Evolutionary conservation across 768 basidiomycete species (phyloP).

Genomic region (Gymnopilus dilepis): DNA sequence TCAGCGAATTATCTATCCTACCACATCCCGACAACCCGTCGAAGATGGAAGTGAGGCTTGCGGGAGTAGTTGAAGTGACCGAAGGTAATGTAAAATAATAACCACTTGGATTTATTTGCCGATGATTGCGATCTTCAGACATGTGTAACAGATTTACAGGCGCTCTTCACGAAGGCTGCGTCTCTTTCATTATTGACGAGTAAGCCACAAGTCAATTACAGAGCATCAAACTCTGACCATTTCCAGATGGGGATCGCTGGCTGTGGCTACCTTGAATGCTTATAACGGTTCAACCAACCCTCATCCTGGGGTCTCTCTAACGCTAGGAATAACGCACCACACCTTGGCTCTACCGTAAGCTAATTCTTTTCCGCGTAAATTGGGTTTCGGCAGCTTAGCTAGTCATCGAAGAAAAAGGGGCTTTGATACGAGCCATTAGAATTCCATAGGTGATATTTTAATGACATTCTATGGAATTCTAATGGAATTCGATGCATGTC

Average conservation of each 20-base stretch:
- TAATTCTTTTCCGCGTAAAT: no score
- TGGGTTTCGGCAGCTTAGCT: no score
- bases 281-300: slow-evolving; percentile 33
- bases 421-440: no score
- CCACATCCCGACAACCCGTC: slow-evolving; percentile 40
- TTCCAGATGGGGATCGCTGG: slow-evolving; percentile 46
- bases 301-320: slow-evolving; percentile 49
- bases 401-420: no score
- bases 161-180: slow-evolving; percentile 46
- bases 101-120: no score
- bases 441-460: no score
- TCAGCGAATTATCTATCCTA: slow-evolving; percentile 47
- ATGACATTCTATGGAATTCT: no score
- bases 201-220: slow-evolving; percentile 24
- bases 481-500: no score
- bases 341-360: slow-evolving; percentile 43
- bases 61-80: slow-evolving; percentile 49
- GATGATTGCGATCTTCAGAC: no score
- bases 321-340: slow-evolving; percentile 52
- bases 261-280: slow-evolving; percentile 41
- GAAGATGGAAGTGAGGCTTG: slow-evolving; percentile 44
- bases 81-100: no score
- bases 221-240: background rate
- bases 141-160: slow-evolving; percentile 47
- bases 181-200: slow-evolving; percentile 53